These are phyloP conservation scores for Passiflora organensis DNA, from an alignment of 345 rosid genomes.

Conservation along the genomic window DNA sequence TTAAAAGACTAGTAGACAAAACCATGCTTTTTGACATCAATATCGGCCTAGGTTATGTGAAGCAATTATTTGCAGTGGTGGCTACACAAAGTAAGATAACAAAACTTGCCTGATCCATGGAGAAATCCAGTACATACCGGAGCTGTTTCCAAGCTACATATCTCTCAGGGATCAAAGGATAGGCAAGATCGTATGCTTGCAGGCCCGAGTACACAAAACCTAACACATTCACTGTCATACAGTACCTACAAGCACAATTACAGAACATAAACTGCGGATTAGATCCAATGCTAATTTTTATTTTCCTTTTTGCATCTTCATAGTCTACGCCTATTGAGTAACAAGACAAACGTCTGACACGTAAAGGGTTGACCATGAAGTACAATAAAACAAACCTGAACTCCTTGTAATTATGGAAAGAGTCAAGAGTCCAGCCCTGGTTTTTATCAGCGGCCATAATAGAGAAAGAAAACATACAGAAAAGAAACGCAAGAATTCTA, in stretches of 20 bases:
- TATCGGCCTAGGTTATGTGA: slow-evolving; percentile 14
- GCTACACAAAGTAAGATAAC: too few relatives aligned
- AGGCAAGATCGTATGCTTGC: slow-evolving; percentile 54
- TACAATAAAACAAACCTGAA: slow-evolving; percentile 47
- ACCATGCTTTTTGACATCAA: slow-evolving; percentile 4
- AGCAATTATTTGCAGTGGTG: too few relatives aligned
- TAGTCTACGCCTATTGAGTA: background rate
- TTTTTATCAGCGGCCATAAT: slow-evolving; percentile 75
- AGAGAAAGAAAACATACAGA: slow-evolving; percentile 66
- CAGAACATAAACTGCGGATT: too few relatives aligned
- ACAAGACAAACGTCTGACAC: background rate
- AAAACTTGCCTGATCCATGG: slow-evolving; percentile 66
- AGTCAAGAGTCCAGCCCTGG: slow-evolving; percentile 88
- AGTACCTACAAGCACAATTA: slow-evolving; percentile 48
- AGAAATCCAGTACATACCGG: slow-evolving; percentile 62
- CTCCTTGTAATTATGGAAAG: slow-evolving; percentile 74
- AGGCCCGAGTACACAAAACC: slow-evolving; percentile 70
- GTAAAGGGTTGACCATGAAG: background rate
- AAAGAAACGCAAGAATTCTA: slow-evolving; percentile 55
- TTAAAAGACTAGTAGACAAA: background rate
- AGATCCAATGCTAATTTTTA: too few relatives aligned
- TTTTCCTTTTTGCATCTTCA: background rate
- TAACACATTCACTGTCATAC: slow-evolving; percentile 63
- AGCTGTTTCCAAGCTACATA: slow-evolving; percentile 29
- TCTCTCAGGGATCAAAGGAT: slow-evolving; percentile 44